Base-by-base conservation (phyloP, 768 basidiomycete genomes). In the Xerocomellus dryophilus region DNA sequence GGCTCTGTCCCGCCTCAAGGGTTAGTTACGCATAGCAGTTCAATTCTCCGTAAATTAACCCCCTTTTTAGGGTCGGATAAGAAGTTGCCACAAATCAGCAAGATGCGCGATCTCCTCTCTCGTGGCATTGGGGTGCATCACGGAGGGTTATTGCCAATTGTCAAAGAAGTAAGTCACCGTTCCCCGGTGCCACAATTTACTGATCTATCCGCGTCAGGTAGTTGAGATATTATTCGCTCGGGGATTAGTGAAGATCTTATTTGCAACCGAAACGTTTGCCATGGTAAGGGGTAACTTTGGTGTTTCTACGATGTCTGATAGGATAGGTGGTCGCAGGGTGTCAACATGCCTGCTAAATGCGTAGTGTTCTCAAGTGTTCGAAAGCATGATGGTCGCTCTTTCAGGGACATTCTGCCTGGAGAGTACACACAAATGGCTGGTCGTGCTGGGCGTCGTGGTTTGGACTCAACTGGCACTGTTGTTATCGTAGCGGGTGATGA, bases 381-480 rank as follows among this genome's bases (percentile, higher is more conserved):
- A 42, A 99, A 99, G 67, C 96, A 98, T 66, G 97, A 99, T 60
- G 97, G 97, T 5, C 82, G 85, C 27, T 86, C 74, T 60, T 99
- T 99, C 78, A 83, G 97, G 55, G 91, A 93, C 38, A 86, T 96
- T 32, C 71, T 92, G 1, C 88, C 93, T 23, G 94, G 91, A 38
- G 93, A 94, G 72, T 98, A 98, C 66, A 99, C 96, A 0, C 97
- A 99, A 65, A 99, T 99, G 97, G 95, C 97, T 8, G 97, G 97
- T 6, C 88, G 97, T 60, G 97, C 97, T 15, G 97, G 97, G 21
- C 86, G 97, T 32, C 88, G 97, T 68, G 97, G 97, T 11, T 75
- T 99, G 27, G 97, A 99, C 67, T 76, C 88, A 5, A 98, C 94
- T 0, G 97, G 97, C 35, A 97, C 95, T 0, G 97, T 99, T 10